Evolutionary conservation across 306 rosid genomes (phyloP), one percentile per base, ranked within the genome.

Genomic region (Argentina anserina): DNA sequence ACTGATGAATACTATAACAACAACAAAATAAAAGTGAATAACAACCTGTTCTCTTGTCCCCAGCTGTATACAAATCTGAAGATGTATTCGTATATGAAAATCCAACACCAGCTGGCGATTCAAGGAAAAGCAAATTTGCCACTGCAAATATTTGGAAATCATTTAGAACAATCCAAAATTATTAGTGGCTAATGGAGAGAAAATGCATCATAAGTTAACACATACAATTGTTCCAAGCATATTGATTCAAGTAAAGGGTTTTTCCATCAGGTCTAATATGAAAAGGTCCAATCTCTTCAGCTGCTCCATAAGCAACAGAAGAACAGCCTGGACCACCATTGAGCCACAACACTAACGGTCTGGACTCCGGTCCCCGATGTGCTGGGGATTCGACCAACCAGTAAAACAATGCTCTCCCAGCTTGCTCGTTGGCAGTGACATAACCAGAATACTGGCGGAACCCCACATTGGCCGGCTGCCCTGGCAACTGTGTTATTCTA

Each of bases 241-340:
- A 95, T 39, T 86, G 90, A 81, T 95, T 91, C 83, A 73, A 78
- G 88, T 80, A 95, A 77, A 95, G 97, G 59, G 97, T 80, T 75
- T 85, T 86, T 59, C 97, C 97, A 77, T 87, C 97, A 39, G 97
- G 79, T 74, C 70, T 86, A 76, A 95, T 91, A 26, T 62, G 96
- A 70, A 95, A 92, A 61, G 99, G 97, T 52, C 97, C 97, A 78
- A 95, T 79, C 84, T 95, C 99, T 78, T 95, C 97, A 17, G 97
- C 92, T 62, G 96, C 89, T 41, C 97, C 99, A 69, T 87, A 94
- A 75, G 99, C 99, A 81, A 95, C 85, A 55, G 99, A 95, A 65
- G 99, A 95, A 78, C 99, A 95, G 46, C 99, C 97, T 26, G 99
- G 99, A 18, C 99, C 99, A 73, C 97, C 99, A 81, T 90, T 91